Base-by-base conservation (phyloP, 108 stramenopile genomes). In the Nitzschia putrida region DNA sequence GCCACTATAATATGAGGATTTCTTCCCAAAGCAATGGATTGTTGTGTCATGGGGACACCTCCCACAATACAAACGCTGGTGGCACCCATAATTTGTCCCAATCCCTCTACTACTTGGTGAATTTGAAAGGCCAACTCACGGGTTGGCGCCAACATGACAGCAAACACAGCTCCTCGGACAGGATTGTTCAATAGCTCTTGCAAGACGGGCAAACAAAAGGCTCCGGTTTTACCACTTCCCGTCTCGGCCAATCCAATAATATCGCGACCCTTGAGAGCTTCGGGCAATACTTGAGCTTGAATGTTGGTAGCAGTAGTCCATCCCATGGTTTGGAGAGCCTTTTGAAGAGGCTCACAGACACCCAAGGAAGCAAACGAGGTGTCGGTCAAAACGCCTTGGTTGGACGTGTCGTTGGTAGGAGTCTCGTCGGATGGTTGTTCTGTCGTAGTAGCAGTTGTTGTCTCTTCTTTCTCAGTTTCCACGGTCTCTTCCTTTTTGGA, bases 61-160 rank as follows among this genome's bases (percentile, higher is more conserved):
- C 99, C 99, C 26, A 99, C 98, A 41, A 99, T 79, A 70, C 96
- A 98, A n/a, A 91, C 88, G 57, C 82, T 87, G 47, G 85, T 91
- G 37, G 96, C 91, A 2, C 96, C 95, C 52, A 99, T 96, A 25
- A 83, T 74, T 37, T 73, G 64, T 52, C 98, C 98, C 41, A 99
- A 82, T 9, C 92, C 98, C 25, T 94, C 89, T 51, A 94, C 80
- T 23, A 98, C 97, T 79, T 98, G 93, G 58, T 97, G 93, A 64
- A 99, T 99, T 72, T 99, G 99, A 83, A 98, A 98, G 10, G 99
- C 99, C 66, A 99, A 84, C 83, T 99, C 99, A 8, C 99, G 85
- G 7, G 99, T 99, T 1, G 99, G 99, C 29, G 98, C 95, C 41
- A 99, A 72, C 38, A 98, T 85, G 37, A 95, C 81, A 8, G 95